Conservation (phyloP, 495 filamentous ascomycete genomes). For the Hypoxylon intermedium region DNA sequence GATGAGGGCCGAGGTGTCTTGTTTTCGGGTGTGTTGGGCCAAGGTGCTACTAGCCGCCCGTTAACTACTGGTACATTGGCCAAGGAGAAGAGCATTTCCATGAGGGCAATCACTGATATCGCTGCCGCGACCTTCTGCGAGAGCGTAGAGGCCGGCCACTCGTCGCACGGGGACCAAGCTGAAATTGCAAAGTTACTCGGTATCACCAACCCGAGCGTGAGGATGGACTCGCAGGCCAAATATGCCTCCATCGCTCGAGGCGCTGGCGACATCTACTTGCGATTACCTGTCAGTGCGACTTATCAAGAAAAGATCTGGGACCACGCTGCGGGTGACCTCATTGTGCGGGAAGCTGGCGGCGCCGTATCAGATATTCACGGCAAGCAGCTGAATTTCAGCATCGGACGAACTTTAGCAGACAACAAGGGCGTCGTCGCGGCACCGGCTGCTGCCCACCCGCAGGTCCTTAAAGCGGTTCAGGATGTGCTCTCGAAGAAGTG, state of each 20-base stretch:
- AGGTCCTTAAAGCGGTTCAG: conserved; percentile 84
- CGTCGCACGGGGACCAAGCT: conserved; percentile 82
- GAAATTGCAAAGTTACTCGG: conserved; percentile 83
- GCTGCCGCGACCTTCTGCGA: conserved; percentile 89
- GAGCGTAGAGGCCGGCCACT: conserved; percentile 91
- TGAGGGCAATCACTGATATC: conserved; percentile 78
- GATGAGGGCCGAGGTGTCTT: conserved; percentile 79
- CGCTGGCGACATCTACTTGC: conserved; percentile 91
- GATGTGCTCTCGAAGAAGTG: conserved; percentile 65
- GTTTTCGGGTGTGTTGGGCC: conserved; percentile 77
- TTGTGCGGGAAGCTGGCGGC: conserved; percentile 93
- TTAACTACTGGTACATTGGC: conserved; percentile 65
- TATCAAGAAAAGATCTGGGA: conserved; percentile 99
- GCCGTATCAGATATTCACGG: conserved; percentile 87
- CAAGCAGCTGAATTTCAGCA: conserved; percentile 79
- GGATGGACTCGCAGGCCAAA: conserved; percentile 97
- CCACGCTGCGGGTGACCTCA: conserved; percentile 94
- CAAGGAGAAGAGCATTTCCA: conserved; percentile 69
- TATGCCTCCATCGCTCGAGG: conserved; percentile 96
- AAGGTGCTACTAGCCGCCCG: conserved; percentile 79
- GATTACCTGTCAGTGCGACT: conserved; percentile 79
- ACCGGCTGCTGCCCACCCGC: conserved; percentile 71
- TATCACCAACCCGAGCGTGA: conserved; percentile 82
- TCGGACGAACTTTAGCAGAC: conserved; percentile 80
- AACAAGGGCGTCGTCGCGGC: conserved; percentile 97